Evolutionary conservation across 805 yeast species (phyloP), one percentile per base, ranked within the genome.

Genomic region (Ogataea degrootiae): DNA sequence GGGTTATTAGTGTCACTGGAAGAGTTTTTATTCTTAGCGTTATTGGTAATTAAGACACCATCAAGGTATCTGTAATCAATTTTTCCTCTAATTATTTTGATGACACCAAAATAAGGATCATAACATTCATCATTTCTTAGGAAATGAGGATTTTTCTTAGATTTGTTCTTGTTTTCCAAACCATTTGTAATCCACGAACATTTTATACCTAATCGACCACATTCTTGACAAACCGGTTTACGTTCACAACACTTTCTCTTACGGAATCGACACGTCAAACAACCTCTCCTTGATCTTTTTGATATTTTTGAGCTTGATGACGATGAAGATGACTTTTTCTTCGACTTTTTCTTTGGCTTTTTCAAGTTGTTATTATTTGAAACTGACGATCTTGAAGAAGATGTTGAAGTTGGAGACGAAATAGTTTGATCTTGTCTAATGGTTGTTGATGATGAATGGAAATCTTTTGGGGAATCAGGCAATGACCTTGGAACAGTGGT

Each of bases 241-340:
- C 63, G 57, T 48, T 72, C 70, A 51, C 71, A 72, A 52, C 76
- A 72, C 45, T 71, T 72, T 53, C 72, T 70, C 61, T 71, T 72
- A 40, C 74, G 61, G 47, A 58, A 61, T 48, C 71, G 63, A 53
- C 76, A 72, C 39, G 67, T 64, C 14, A 61, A 49, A 46, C 73
- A 70, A 0, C 73, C 72, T 16, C 53, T 46, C 17, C 67, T 50
- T 1, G 70, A 66, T 14, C 69, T 45, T 39, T 52, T 52, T 16
- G 54, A 48, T 3, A 51, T 47, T 42, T 34, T 44, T 4, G 35
- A 34, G 15, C 22, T 23, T 37, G 37, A 16, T 9, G 45, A 33
- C 3, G 17, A 12, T 19, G 21, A 19, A 19, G 21, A 14, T 4
- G 12, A 11, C 21, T 37, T 22, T 7, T 22, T 37, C 39, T 37